Evolutionary conservation across 306 rosid species (phyloP).

Genomic region (Medicago lupulina): DNA sequence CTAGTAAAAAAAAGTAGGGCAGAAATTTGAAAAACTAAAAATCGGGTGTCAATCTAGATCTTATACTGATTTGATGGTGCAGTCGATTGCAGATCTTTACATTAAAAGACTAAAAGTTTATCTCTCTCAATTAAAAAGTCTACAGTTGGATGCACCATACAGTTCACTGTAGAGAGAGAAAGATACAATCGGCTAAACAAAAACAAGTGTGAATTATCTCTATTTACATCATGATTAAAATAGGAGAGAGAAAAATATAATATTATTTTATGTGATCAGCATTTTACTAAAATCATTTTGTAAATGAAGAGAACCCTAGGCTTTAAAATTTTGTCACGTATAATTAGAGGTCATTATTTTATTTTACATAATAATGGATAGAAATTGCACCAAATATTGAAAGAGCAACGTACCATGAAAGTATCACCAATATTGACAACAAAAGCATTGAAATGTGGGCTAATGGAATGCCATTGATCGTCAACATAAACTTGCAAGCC

Average conservation of each 20-base stretch:
- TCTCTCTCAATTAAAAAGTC: not conserved
- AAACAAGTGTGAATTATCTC: not conserved
- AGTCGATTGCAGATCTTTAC: not conserved
- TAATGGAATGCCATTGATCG: conserved; percentile 75
- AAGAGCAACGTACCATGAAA: conserved; percentile 73
- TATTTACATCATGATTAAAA: not conserved
- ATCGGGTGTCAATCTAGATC: no score
- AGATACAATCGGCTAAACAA: no score
- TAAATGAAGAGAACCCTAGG: not conserved
- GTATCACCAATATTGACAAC: conserved; percentile 97
- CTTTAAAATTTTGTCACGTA: not conserved
- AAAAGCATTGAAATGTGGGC: conserved; percentile 79
- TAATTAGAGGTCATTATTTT: not conserved
- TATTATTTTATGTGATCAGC: not conserved
- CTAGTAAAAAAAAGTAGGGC: not conserved
- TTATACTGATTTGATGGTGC: not conserved
- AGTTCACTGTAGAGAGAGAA: not conserved
- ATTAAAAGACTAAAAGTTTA: no score
- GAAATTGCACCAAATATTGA: not conserved
- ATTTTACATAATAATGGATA: not conserved
- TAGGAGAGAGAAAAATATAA: not conserved
- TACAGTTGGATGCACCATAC: not conserved
- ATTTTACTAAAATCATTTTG: no score
- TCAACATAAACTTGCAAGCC: conserved; percentile 94
- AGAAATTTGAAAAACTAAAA: not conserved